These are phyloP conservation scores for Calonectria honghensis DNA, from an alignment of 2,329 filamentous ascomycete genomes.

Conservation along the genomic window DNA sequence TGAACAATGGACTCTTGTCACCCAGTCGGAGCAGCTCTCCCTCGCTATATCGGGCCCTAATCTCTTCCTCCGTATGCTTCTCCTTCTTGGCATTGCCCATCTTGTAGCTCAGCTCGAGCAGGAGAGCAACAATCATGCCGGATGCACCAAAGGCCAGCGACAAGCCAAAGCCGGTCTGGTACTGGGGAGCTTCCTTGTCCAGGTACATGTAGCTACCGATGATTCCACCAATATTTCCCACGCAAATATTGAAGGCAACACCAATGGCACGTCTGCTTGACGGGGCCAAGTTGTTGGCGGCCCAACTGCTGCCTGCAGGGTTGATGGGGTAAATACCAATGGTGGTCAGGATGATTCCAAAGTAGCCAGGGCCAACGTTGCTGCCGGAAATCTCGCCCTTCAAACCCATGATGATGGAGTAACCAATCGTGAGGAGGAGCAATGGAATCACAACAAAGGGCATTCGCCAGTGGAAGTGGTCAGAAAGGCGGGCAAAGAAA, in stretches of 20 bases:
- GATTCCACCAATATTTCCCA: slow-evolving; percentile 24
- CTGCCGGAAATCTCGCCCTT: slow-evolving; percentile 63
- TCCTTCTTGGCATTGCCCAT: slow-evolving; percentile 52
- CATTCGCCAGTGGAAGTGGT: slow-evolving; percentile 78
- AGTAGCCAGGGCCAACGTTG: slow-evolving; percentile 76
- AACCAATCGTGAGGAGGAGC: slow-evolving; percentile 77
- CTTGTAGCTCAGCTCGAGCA: slow-evolving; percentile 57
- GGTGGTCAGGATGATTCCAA: slow-evolving; percentile 75
- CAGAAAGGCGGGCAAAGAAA: slow-evolving; percentile 77
- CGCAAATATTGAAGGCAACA: slow-evolving; percentile 20
- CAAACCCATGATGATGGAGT: slow-evolving; percentile 74
- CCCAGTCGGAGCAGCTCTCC: slow-evolving; percentile 56
- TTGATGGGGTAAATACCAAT: slow-evolving; percentile 26
- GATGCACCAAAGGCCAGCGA: slow-evolving; percentile 56
- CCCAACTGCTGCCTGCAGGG: slow-evolving; percentile 14
- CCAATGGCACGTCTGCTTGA: slow-evolving; percentile 14
- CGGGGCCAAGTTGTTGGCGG: slow-evolving; percentile 18
- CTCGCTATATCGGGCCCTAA: slow-evolving; percentile 52
- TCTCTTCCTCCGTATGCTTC: slow-evolving; percentile 48
- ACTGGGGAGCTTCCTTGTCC: slow-evolving; percentile 19
- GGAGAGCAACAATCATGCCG: slow-evolving; percentile 54
- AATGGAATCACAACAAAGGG: slow-evolving; percentile 79
- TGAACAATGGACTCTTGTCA: slow-evolving; percentile 58
- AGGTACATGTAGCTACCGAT: slow-evolving; percentile 29
- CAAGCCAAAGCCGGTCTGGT: slow-evolving; percentile 40